Conservation (phyloP, 2,329 filamentous ascomycete genomes). For the Fusarium illudens region DNA sequence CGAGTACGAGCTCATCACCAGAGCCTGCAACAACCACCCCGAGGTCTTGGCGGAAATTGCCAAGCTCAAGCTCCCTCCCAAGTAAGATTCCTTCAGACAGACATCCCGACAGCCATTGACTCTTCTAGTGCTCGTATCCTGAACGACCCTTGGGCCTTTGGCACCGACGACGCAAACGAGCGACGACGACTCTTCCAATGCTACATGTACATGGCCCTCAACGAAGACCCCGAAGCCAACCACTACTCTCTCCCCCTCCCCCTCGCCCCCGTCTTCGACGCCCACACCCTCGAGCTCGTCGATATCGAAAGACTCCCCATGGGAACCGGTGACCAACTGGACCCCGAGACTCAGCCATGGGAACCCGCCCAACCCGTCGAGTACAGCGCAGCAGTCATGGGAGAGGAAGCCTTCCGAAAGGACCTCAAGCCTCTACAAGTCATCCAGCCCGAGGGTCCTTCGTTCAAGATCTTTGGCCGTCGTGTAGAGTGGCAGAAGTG, state of each 20-base stretch:
- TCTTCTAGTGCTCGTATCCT: slow-evolving; percentile 3
- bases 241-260: slow-evolving; percentile 27
- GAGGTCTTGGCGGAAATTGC: slow-evolving; percentile 23
- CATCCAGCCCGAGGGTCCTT: slow-evolving; percentile 69
- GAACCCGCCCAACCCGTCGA: slow-evolving; percentile 12
- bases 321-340: slow-evolving; percentile 3
- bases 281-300: slow-evolving; percentile 20
- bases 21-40: slow-evolving; percentile 13
- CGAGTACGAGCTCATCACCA: slow-evolving; percentile 13
- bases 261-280: slow-evolving; percentile 27
- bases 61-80: slow-evolving; percentile 25
- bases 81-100: background rate
- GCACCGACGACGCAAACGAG: slow-evolving; percentile 10
- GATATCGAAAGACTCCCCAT: slow-evolving; percentile 3
- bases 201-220: slow-evolving; percentile 26
- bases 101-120: background rate
- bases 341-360: slow-evolving; percentile 20
- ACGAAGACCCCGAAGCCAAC: slow-evolving; percentile 23
- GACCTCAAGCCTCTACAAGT: slow-evolving; percentile 70
- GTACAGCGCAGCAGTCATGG: slow-evolving; percentile 20
- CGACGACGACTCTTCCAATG: slow-evolving; percentile 26
- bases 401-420: slow-evolving; percentile 29
- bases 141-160: slow-evolving; percentile 17
- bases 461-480: slow-evolving; percentile 52
- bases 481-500: slow-evolving; percentile 49